phyloP scores from a whole-genome alignment of 2,329 filamentous ascomycete genomes.

The Cladophialophora yegresii region DNA sequence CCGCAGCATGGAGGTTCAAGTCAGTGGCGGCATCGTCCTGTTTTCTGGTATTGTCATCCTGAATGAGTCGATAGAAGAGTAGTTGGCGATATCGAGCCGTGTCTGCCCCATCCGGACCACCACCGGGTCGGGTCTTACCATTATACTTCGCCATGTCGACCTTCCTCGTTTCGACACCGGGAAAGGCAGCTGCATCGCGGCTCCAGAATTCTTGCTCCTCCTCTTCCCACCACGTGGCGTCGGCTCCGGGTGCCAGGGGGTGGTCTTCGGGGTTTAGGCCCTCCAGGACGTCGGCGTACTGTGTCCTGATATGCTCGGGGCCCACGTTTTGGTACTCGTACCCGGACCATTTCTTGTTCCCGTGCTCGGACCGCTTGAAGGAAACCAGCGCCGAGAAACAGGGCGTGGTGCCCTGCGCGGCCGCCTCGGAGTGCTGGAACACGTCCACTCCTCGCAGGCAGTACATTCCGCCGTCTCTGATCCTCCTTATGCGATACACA shows the following conservation, averaged over 20 bases:
- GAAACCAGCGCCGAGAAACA: constrained; percentile 31
- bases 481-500: constrained; percentile 53
- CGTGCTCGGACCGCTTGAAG: constrained; percentile 34
- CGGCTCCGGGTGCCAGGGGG: constrained; percentile 41
- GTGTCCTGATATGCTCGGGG: constrained; percentile 36
- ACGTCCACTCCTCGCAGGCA: constrained; percentile 56
- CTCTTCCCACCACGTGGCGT: constrained; percentile 44
- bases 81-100: constrained; percentile 48
- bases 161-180: constrained; percentile 53
- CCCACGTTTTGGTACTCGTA: constrained; percentile 36
- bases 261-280: constrained; percentile 43
- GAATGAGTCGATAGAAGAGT: constrained; percentile 51
- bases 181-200: constrained; percentile 41
- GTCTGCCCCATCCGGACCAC: constrained; percentile 24
- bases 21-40: constrained; percentile 34
- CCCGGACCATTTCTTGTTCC: constrained; percentile 17
- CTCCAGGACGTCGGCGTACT: constrained; percentile 40
- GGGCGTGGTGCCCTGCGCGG: constrained; percentile 18
- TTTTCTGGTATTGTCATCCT: constrained; percentile 39
- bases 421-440: constrained; percentile 46
- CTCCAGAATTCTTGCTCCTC: constrained; percentile 37
- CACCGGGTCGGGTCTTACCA: constrained; percentile 36
- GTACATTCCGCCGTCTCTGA: constrained; percentile 56
- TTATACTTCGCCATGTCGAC: constrained; percentile 57
- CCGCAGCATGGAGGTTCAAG: constrained; percentile 59